Evolutionary conservation across 768 basidiomycete species (phyloP).

Genomic region (Daedaleopsis nitida): DNA sequence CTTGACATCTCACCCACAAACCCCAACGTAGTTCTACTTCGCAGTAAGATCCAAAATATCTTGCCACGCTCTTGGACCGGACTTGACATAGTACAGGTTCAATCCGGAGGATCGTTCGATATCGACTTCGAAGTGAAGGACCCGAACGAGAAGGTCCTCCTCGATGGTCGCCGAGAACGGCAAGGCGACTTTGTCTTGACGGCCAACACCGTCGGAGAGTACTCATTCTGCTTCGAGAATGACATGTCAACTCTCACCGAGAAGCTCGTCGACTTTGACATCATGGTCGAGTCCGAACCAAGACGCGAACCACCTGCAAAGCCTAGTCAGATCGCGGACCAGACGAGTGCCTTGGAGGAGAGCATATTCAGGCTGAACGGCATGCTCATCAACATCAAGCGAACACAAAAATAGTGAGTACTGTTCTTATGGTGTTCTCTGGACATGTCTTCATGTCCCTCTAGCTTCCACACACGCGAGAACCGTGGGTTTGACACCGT

Average conservation of each 20-base stretch:
- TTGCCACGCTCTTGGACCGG: background rate
- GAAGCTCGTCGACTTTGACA: constrained; percentile 94
- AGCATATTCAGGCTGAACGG: constrained; percentile 90
- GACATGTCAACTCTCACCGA: constrained; percentile 94
- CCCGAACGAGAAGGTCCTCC: constrained; percentile 83
- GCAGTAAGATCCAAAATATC: constrained; percentile 58
- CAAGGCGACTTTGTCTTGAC: constrained; percentile 98
- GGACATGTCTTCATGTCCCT: background rate
- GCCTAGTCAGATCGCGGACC: constrained; percentile 85
- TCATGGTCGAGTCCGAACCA: constrained; percentile 98
- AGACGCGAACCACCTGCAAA: constrained; percentile 87
- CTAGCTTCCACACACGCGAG: constrained; percentile 91
- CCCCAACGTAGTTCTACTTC: constrained; percentile 83
- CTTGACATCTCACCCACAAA: background rate
- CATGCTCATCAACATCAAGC: constrained; percentile 85
- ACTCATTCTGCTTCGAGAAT: constrained; percentile 97
- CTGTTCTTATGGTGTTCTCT: background rate
- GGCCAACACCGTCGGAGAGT: constrained; percentile 88
- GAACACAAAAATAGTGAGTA: constrained; percentile 91
- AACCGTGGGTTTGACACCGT: constrained; percentile 93
- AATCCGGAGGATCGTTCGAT: constrained; percentile 97
- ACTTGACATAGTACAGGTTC: constrained; percentile 56
- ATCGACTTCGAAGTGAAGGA: constrained; percentile 93
- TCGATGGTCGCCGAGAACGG: constrained; percentile 86
- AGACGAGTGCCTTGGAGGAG: constrained; percentile 93